Evolutionary conservation across 2,329 filamentous ascomycete species (phyloP).

Genomic region (Sclerotinia minor): DNA sequence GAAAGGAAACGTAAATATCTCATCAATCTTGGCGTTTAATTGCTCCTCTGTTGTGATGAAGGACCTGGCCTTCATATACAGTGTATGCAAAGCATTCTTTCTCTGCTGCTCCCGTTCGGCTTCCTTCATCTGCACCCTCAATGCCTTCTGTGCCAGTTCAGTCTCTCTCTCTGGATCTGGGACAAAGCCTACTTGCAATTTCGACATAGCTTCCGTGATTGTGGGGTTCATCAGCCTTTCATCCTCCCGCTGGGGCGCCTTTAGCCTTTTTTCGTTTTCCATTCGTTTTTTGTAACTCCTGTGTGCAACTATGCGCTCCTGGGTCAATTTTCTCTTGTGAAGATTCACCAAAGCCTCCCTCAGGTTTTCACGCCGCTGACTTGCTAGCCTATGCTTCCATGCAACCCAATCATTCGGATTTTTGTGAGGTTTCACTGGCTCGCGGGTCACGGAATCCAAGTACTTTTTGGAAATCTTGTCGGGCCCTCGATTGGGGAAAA

Average conservation of each 20-base stretch:
- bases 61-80: conserved; percentile 83
- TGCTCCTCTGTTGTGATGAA: conserved; percentile 86
- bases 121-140: conserved; percentile 47
- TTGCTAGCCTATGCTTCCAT: conserved; percentile 76
- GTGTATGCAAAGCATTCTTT: conserved; percentile 72
- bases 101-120: conserved; percentile 58
- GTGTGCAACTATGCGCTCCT: conserved; percentile 43
- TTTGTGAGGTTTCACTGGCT: conserved; percentile 45
- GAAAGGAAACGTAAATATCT: conserved; percentile 61
- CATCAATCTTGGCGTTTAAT: conserved; percentile 71
- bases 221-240: conserved; percentile 73
- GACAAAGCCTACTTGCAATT: conserved; percentile 52
- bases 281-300: conserved; percentile 51
- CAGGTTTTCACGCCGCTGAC: conserved; percentile 69
- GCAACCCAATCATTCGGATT: conserved; percentile 42
- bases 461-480: conserved; percentile 64
- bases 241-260: conserved; percentile 70
- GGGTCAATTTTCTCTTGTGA: conserved; percentile 60
- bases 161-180: conserved; percentile 64
- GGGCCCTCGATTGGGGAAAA: conserved; percentile 64
- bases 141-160: conserved; percentile 50
- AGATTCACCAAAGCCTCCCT: conserved; percentile 69
- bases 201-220: conserved; percentile 54
- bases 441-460: conserved; percentile 58
- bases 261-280: conserved; percentile 50